Conservation (phyloP, 2,329 filamentous ascomycete species). For the Lecanicillium sp. region DNA sequence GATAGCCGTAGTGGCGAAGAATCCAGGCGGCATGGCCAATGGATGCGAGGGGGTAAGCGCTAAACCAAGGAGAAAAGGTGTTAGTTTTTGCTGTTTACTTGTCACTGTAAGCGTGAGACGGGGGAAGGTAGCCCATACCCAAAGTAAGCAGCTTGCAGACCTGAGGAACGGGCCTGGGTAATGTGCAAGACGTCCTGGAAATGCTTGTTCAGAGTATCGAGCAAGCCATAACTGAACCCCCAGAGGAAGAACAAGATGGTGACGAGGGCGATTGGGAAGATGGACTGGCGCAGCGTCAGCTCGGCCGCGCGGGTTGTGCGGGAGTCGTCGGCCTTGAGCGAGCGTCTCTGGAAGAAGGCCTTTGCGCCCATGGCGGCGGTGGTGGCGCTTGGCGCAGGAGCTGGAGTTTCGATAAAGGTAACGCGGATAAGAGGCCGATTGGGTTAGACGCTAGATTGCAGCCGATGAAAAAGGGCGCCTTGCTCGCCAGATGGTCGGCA, state of each 20-base stretch:
- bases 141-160: conserved; percentile 45
- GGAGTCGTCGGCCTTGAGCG: conserved; percentile 35
- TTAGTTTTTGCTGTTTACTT: conserved; percentile 31
- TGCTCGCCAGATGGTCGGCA: too few species aligned
- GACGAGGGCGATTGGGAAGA: conserved; percentile 55
- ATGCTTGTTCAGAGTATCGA: conserved; percentile 42
- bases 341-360: conserved; percentile 35
- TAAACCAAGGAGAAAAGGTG: conserved; percentile 24
- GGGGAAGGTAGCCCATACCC: too few species aligned
- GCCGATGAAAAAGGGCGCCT: too few species aligned
- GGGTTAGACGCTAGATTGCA: too few species aligned
- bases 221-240: conserved; percentile 38
- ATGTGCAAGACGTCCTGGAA: conserved; percentile 40
- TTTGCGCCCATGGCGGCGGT: conserved; percentile 31
- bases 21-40: conserved; percentile 56
- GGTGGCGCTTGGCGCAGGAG: background rate
- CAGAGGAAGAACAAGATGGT: conserved; percentile 39
- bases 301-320: conserved; percentile 37
- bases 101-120: too few species aligned
- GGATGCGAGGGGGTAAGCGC: conserved; percentile 63
- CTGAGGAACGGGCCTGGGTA: conserved; percentile 34
- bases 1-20: conserved; percentile 57
- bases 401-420: too few species aligned
- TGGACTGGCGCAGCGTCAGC: conserved; percentile 58
- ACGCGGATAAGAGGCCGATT: too few species aligned